Conservation (phyloP, 2,329 filamentous ascomycete species). For the Ophiostoma australiae region DNA sequence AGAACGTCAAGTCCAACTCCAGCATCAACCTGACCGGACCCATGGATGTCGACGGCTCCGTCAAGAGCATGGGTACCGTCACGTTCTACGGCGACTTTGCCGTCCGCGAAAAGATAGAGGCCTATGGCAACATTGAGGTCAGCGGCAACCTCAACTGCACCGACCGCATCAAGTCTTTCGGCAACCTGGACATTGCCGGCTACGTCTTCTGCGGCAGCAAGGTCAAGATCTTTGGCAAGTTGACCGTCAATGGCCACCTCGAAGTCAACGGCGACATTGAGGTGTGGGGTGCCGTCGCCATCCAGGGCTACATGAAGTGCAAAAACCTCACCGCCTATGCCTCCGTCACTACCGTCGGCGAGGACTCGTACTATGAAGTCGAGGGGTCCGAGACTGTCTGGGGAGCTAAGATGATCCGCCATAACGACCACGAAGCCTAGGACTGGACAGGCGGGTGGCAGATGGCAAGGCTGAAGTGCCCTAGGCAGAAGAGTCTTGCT, state of each 20-base stretch:
- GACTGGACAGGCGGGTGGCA: background rate
- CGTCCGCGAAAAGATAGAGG: slow-evolving; percentile 44
- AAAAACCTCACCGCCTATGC: slow-evolving; percentile 43
- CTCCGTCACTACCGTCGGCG: slow-evolving; percentile 44
- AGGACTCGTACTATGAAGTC: slow-evolving; percentile 41
- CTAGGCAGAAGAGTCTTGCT: background rate
- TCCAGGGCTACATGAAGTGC: slow-evolving; percentile 43
- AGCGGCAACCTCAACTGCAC: slow-evolving; percentile 40
- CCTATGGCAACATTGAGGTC: slow-evolving; percentile 43
- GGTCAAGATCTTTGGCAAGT: slow-evolving; percentile 45
- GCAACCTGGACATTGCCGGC: slow-evolving; percentile 42
- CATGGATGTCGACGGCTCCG: slow-evolving; percentile 44
- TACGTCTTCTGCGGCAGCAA: slow-evolving; percentile 38
- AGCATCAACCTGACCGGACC: slow-evolving; percentile 41
- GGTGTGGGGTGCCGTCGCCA: slow-evolving; percentile 44
- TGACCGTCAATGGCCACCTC: slow-evolving; percentile 41
- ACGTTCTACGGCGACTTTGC: slow-evolving; percentile 42
- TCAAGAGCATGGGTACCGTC: slow-evolving; percentile 44
- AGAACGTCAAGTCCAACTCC: slow-evolving; percentile 42
- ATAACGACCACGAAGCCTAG: slow-evolving; percentile 40
- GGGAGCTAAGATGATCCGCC: slow-evolving; percentile 40
- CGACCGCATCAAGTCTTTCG: slow-evolving; percentile 41
- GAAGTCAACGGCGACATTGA: slow-evolving; percentile 41
- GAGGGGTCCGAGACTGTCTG: slow-evolving; percentile 42
- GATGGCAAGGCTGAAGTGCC: background rate